Conservation (phyloP, 768 basidiomycete genomes). For the Cystobasidium ongulense region DNA sequence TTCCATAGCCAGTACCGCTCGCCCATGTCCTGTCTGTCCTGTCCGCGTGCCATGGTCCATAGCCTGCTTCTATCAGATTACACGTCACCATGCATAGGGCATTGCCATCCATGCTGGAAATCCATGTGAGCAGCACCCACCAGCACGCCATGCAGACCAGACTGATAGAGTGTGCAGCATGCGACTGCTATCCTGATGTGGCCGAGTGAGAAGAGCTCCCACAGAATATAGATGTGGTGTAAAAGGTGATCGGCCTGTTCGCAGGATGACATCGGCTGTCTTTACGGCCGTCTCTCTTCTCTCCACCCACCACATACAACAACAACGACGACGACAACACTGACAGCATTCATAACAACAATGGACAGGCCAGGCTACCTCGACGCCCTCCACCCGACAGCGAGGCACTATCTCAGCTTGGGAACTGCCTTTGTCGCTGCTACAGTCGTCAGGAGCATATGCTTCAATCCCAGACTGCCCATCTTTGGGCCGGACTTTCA, state of each 20-base stretch:
- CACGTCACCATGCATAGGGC: no score
- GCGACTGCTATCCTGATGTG: no score
- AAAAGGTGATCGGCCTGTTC: conserved; percentile 40
- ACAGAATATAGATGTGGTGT: no score
- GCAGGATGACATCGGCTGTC: conserved; percentile 48
- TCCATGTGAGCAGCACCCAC: no score
- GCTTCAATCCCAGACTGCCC: conserved; percentile 27
- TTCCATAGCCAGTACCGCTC: no score
- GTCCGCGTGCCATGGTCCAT: no score
- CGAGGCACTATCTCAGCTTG: conserved; percentile 7
- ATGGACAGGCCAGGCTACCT: neutral
- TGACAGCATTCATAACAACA: neutral
- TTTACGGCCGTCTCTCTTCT: conserved; percentile 50
- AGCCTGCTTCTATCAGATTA: no score
- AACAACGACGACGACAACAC: neutral
- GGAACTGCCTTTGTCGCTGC: conserved; percentile 1
- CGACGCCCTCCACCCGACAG: conserved; percentile 6
- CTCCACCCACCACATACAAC: conserved; percentile 45
- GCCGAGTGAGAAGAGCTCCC: no score
- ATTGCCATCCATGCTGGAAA: no score
- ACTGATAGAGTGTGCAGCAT: no score
- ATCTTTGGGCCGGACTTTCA: conserved; percentile 17
- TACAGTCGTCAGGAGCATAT: neutral
- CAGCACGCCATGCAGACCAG: no score
- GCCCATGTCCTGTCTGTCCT: no score